Evolutionary conservation across 2,329 filamentous ascomycete species (phyloP).

Genomic region (Paraphaeosphaeria minitans): DNA sequence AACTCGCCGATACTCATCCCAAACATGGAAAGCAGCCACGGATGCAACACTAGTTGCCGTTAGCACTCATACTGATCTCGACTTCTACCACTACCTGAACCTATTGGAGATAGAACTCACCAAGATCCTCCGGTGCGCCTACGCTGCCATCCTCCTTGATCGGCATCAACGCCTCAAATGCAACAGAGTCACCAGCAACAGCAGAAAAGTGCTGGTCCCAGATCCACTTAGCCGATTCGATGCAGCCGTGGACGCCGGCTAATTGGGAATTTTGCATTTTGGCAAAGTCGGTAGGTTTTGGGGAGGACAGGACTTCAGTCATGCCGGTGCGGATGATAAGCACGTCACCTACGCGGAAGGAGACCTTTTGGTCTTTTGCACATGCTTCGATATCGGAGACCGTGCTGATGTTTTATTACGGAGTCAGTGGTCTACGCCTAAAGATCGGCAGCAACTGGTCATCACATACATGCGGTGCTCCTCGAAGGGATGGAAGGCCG

Average conservation of each 20-base stretch:
- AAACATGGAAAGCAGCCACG: conserved; percentile 33
- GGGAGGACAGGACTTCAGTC: conserved; percentile 13
- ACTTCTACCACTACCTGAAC: no score
- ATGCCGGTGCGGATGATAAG: conserved; percentile 27
- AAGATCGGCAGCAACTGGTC: background rate
- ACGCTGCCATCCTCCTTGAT: conserved; percentile 16
- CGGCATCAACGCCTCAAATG: conserved; percentile 61
- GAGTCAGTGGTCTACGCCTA: background rate
- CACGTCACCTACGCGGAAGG: conserved; percentile 22
- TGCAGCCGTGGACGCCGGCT: conserved; percentile 16
- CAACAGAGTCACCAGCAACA: conserved; percentile 64
- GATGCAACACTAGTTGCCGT: conserved; percentile 19
- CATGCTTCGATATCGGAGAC: conserved; percentile 19
- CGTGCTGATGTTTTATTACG: background rate
- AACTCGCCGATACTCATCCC: conserved; percentile 39
- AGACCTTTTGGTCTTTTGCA: conserved; percentile 12
- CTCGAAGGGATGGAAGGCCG: conserved; percentile 17
- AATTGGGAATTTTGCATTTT: conserved; percentile 14
- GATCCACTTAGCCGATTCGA: conserved; percentile 63
- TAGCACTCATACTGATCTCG: no score
- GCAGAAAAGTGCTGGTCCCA: conserved; percentile 68
- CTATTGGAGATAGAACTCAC: background rate
- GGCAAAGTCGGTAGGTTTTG: conserved; percentile 15
- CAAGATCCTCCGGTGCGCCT: conserved; percentile 6
- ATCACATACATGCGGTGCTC: conserved; percentile 18